Conservation (phyloP, 441 rosid species). For the Gossypium trilobum region DNA sequence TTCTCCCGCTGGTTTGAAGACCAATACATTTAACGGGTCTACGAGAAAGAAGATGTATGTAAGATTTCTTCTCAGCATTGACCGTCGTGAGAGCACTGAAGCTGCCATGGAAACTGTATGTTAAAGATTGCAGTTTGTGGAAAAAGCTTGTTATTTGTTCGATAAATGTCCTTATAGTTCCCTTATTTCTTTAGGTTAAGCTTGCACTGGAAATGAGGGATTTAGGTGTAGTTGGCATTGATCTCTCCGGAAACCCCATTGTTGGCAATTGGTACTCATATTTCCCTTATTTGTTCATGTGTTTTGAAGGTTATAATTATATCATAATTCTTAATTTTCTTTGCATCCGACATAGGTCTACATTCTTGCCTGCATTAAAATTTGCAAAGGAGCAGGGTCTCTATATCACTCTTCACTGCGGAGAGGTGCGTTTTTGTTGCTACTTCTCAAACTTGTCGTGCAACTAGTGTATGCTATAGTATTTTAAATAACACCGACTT, state of each 20-base stretch:
- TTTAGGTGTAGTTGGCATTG: conserved; percentile 74
- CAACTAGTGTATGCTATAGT: neutral
- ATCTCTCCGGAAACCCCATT: conserved; percentile 87
- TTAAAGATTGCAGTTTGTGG: conserved; percentile 8
- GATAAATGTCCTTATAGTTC: neutral
- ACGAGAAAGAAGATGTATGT: conserved; percentile 61
- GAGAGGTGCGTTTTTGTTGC: conserved; percentile 59
- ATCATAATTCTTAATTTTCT: conserved; percentile 9
- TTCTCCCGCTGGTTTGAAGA: conserved; percentile 19
- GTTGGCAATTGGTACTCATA: conserved; percentile 70
- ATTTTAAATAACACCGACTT: conserved; percentile 22
- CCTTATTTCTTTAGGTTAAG: conserved; percentile 44
- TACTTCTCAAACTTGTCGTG: neutral
- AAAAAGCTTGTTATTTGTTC: neutral
- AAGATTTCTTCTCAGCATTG: conserved; percentile 93
- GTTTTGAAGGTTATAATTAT: neutral
- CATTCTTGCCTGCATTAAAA: conserved; percentile 72
- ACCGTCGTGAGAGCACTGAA: conserved; percentile 76
- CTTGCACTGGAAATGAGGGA: conserved; percentile 81
- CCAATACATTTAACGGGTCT: conserved; percentile 29
- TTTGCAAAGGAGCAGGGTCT: conserved; percentile 71
- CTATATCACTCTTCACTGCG: conserved; percentile 77
- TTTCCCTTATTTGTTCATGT: neutral
- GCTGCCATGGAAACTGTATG: conserved; percentile 93
- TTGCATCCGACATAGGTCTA: conserved; percentile 15